Conservation (phyloP, 2,329 filamentous ascomycete species). For the Fusarium buharicum region DNA sequence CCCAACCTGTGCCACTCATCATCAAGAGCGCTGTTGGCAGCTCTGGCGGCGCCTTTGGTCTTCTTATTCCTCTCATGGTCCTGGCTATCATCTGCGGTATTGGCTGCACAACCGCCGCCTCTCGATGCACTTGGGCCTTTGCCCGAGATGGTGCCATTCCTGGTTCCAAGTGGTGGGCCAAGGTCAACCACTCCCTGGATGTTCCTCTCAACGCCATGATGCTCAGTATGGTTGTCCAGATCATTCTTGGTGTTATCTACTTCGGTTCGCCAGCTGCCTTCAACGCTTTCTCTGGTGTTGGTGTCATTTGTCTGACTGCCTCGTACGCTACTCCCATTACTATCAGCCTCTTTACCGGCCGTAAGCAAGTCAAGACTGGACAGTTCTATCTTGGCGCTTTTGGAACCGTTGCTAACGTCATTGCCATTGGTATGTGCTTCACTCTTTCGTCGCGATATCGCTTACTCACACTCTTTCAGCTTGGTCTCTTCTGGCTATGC, state of each 20-base stretch:
- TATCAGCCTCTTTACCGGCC: constrained; percentile 69
- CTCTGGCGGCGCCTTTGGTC: constrained; percentile 68
- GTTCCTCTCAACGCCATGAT: constrained; percentile 78
- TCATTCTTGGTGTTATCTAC: constrained; percentile 73
- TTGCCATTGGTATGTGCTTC: constrained; percentile 68
- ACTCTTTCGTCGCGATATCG: background rate
- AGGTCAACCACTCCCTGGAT: constrained; percentile 70
- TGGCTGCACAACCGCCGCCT: constrained; percentile 75
- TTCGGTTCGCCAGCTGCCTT: constrained; percentile 76
- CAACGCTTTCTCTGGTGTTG: constrained; percentile 76
- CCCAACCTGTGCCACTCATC: constrained; percentile 73
- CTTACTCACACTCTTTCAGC: constrained; percentile 51
- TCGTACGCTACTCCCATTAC: constrained; percentile 75
- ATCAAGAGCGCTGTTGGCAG: constrained; percentile 70
- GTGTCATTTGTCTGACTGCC: constrained; percentile 75
- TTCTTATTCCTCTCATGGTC: constrained; percentile 72
- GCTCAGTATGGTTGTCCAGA: constrained; percentile 73
- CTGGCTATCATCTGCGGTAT: constrained; percentile 74
- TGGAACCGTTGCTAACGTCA: constrained; percentile 69
- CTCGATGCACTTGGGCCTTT: constrained; percentile 75
- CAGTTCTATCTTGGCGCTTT: constrained; percentile 71
- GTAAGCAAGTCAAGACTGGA: constrained; percentile 66
- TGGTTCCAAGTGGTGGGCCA: constrained; percentile 68
- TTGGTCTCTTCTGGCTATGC: constrained; percentile 75
- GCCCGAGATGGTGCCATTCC: constrained; percentile 76